Evolutionary conservation across 768 basidiomycete species (phyloP).

Genomic region (Rhizopogon salebrosus): DNA sequence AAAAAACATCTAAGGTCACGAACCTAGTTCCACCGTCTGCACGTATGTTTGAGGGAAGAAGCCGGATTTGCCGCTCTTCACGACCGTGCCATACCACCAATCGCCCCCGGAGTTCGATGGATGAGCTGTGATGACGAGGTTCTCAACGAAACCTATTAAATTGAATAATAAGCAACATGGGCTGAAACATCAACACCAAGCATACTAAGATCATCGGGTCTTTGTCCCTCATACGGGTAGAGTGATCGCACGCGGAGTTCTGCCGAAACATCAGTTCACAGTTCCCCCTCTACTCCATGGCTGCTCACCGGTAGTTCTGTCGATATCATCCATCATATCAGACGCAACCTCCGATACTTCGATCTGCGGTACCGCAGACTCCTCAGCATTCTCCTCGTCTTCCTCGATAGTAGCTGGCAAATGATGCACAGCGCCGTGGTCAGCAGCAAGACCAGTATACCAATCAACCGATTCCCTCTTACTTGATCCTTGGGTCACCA

Average conservation of each 20-base stretch:
- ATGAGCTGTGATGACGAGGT: constrained; percentile 72
- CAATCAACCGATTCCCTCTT: constrained; percentile 85
- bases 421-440: constrained; percentile 40
- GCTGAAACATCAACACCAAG: background rate
- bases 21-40: constrained; percentile 62
- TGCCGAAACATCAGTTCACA: constrained; percentile 25
- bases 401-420: constrained; percentile 57
- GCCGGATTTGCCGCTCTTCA: constrained; percentile 64
- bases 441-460: constrained; percentile 83
- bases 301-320: constrained; percentile 52
- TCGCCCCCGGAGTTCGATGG: constrained; percentile 82
- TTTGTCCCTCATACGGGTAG: constrained; percentile 81
- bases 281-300: background rate
- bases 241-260: constrained; percentile 75
- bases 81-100: constrained; percentile 87
- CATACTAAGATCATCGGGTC: constrained; percentile 82
- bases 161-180: constrained; percentile 1
- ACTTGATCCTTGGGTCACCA: constrained; percentile 15
- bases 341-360: constrained; percentile 43
- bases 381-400: constrained; percentile 47
- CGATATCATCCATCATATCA: constrained; percentile 70
- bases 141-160: constrained; percentile 68
- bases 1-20: constrained; percentile 2
- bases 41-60: constrained; percentile 92
- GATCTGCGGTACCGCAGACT: constrained; percentile 44